These are phyloP conservation scores for Rhamnella rubrinervis DNA, from an alignment of 331 rosid species.

Conservation along the genomic window DNA sequence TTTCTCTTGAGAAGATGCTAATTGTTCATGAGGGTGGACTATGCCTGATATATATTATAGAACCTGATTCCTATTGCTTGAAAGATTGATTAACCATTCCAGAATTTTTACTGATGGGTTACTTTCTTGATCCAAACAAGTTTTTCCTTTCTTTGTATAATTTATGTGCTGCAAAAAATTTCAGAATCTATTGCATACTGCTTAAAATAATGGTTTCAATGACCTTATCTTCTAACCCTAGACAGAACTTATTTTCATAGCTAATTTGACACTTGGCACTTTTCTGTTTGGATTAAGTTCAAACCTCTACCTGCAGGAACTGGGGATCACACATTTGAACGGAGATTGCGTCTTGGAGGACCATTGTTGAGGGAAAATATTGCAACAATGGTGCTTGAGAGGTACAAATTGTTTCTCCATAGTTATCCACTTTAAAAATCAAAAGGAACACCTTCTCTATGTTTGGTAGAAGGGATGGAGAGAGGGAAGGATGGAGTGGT, in stretches of 20 bases:
- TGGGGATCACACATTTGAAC: conserved; percentile 90
- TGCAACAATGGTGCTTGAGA: conserved; percentile 99
- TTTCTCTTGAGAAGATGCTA: background rate
- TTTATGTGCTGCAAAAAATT: background rate
- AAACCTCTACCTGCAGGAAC: conserved; percentile 52
- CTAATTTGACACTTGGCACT: conserved; percentile 19
- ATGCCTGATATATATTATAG: too few species aligned
- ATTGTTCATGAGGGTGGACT: background rate
- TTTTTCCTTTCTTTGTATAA: background rate
- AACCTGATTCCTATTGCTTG: too few species aligned
- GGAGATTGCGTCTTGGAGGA: conserved; percentile 91
- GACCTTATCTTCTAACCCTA: background rate
- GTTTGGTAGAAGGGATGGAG: too few species aligned
- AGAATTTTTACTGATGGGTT: background rate
- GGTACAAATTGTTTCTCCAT: conserved; percentile 47
- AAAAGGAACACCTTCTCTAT: background rate
- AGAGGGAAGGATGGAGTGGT: too few species aligned
- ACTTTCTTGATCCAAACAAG: background rate
- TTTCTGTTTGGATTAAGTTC: conserved; percentile 16
- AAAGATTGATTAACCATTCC: background rate
- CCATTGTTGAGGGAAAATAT: conserved; percentile 82
- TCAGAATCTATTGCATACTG: background rate
- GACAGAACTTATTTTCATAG: conserved; percentile 7
- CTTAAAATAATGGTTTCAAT: background rate
- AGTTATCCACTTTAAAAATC: background rate